Evolutionary conservation across 2,329 filamentous ascomycete species (phyloP).

Genomic region (Thelonectria olida): DNA sequence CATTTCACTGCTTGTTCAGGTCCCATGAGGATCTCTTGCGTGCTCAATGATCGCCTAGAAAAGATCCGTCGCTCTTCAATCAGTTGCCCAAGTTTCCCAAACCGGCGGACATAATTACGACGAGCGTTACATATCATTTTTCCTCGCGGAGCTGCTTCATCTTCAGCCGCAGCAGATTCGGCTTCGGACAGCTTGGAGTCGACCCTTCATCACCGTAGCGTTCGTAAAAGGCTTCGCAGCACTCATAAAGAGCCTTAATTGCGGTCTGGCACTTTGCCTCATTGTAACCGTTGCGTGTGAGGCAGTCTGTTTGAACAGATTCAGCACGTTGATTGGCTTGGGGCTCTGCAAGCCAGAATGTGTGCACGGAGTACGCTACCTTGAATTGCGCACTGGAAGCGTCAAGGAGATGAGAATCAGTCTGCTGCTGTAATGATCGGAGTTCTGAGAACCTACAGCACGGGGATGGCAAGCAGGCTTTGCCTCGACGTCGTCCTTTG

Average conservation of each 20-base stretch:
- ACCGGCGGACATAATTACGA: slow-evolving; percentile 55
- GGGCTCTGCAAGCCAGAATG: too few species aligned
- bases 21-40: slow-evolving; percentile 83
- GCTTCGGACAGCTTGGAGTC: slow-evolving; percentile 86
- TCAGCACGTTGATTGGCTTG: slow-evolving; percentile 7
- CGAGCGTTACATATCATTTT: slow-evolving; percentile 57
- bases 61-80: slow-evolving; percentile 75
- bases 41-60: slow-evolving; percentile 99
- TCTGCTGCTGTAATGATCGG: background rate
- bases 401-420: slow-evolving; percentile 10
- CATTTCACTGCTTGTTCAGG: slow-evolving; percentile 91
- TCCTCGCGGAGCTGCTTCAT: slow-evolving; percentile 74
- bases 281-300: slow-evolving; percentile 84
- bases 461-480: slow-evolving; percentile 86
- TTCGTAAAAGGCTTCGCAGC: slow-evolving; percentile 89
- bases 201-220: slow-evolving; percentile 79
- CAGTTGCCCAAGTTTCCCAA: slow-evolving; percentile 68
- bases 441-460: slow-evolving; percentile 67
- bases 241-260: slow-evolving; percentile 90
- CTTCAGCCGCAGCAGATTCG: slow-evolving; percentile 81
- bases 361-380: slow-evolving; percentile 56
- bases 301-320: slow-evolving; percentile 69
- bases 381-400: slow-evolving; percentile 84
- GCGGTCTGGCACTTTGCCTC: slow-evolving; percentile 83
- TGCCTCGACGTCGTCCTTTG: slow-evolving; percentile 76